Percentiles rank a stretch among this genome's conserved stretches.
Conservation (phyloP, 1,139 yeast genomes). For the Pneumocystis wakefieldiae region DNA sequence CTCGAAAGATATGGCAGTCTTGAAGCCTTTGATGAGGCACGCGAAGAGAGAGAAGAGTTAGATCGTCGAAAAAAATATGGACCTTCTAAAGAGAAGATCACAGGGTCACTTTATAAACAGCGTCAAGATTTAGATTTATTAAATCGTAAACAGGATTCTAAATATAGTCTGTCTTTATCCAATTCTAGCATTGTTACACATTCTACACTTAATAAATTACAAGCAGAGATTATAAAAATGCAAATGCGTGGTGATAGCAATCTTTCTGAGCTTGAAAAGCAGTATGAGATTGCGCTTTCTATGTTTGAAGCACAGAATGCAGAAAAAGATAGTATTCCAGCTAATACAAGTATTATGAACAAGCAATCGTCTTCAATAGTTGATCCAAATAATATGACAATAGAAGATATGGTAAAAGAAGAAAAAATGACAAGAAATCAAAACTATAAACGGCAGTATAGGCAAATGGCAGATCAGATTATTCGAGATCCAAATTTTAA, state of each 20-base stretch:
- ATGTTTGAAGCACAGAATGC: constrained; percentile 9
- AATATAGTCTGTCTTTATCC: not conserved
- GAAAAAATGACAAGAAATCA: constrained; percentile 22
- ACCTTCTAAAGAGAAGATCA: constrained; percentile 4
- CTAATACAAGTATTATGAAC: not conserved
- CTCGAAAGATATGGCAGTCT: constrained; percentile 20
- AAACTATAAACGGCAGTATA: constrained; percentile 18
- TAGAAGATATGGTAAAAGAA: constrained; percentile 29
- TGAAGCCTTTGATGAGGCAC: constrained; percentile 19
- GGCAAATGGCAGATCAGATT: constrained; percentile 23
- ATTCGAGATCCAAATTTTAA: constrained; percentile 26
- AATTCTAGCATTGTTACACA: not conserved
- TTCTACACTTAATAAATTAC: constrained; percentile 23
- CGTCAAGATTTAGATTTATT: constrained; percentile 1
- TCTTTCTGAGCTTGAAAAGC: constrained; percentile 20
- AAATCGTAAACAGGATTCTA: constrained; percentile 5
- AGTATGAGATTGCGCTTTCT: constrained; percentile 17
- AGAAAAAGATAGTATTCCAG: not conserved
- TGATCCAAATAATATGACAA: constrained; percentile 21
- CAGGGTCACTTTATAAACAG: constrained; percentile 12
- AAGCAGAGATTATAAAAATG: constrained; percentile 27
- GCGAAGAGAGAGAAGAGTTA: constrained; percentile 24
- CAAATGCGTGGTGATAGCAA: constrained; percentile 21
- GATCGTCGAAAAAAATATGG: constrained; percentile 16
- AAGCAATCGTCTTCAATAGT: constrained; percentile 4